These are phyloP conservation scores for Cladophialophora chaetospira DNA, from an alignment of 2,329 filamentous ascomycete genomes.

Conservation along the genomic window DNA sequence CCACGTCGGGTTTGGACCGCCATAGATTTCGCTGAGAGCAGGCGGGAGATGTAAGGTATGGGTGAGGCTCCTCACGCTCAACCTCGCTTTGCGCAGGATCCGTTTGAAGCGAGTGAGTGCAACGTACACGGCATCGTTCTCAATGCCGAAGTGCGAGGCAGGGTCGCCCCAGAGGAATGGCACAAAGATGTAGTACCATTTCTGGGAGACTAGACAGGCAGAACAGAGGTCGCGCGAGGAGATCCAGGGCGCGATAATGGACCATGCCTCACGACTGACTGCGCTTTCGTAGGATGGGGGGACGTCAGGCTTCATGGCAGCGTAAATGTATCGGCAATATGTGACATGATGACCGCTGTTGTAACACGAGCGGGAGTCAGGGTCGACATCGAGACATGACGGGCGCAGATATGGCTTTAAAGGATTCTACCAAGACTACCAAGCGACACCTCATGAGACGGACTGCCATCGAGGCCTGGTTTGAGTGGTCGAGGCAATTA, in stretches of 20 bases:
- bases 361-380: neutral
- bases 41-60: constrained; percentile 65
- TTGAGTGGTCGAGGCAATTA: neutral
- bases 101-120: constrained; percentile 62
- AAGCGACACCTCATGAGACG: no score
- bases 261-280: constrained; percentile 57
- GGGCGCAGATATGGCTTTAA: neutral
- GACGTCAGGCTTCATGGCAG: constrained; percentile 41
- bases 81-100: constrained; percentile 56
- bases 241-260: constrained; percentile 59
- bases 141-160: constrained; percentile 59
- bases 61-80: constrained; percentile 56
- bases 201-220: constrained; percentile 56
- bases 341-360: constrained; percentile 15
- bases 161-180: constrained; percentile 65
- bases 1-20: constrained; percentile 61
- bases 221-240: constrained; percentile 59
- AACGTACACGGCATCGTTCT: constrained; percentile 62
- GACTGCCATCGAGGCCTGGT: no score
- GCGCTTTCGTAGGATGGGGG: constrained; percentile 63
- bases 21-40: constrained; percentile 62
- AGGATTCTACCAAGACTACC: constrained; percentile 2
- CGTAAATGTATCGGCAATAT: neutral
- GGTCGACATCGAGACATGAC: neutral
- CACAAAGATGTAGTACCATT: constrained; percentile 61